Evolutionary conservation across 257 asterid species (phyloP).

Genomic region (Anisodus tanguticus): DNA sequence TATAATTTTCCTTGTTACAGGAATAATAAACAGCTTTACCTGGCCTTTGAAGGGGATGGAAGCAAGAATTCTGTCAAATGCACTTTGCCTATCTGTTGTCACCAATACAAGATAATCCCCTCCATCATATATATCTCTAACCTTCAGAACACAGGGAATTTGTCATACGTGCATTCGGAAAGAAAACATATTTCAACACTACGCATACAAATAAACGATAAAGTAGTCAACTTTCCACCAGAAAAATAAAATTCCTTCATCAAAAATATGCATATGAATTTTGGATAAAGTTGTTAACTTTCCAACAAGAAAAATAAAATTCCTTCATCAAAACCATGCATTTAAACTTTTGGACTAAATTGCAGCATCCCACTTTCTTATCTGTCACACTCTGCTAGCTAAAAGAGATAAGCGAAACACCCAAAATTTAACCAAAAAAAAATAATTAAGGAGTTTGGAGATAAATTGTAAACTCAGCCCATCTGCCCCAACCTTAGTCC

Average conservation of each 20-base stretch:
- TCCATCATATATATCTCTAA: conserved; percentile 86
- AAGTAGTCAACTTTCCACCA: not conserved
- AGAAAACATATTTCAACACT: not conserved
- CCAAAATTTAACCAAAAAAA: too few species aligned
- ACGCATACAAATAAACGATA: not conserved
- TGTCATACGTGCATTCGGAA: not conserved
- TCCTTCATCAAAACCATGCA: not conserved
- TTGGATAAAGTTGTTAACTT: conserved; percentile 1
- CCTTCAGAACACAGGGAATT: conserved; percentile 55
- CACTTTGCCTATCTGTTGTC: conserved; percentile 94
- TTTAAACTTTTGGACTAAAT: not conserved
- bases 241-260: not conserved
- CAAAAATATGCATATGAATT: not conserved
- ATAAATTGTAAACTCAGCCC: too few species aligned
- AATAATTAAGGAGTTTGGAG: not conserved
- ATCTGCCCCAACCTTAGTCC: too few species aligned
- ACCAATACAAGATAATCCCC: conserved; percentile 83
- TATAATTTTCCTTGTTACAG: not conserved
- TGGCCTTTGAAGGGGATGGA: conserved; percentile 96
- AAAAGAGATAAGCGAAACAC: not conserved
- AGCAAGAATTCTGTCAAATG: conserved; percentile 91
- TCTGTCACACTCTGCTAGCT: not conserved
- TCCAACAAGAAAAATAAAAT: not conserved
- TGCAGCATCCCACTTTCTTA: not conserved
- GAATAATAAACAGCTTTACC: conserved; percentile 41